Evolutionary conservation across 1,284 basidiomycete species (phyloP), one percentile per base, ranked within the genome.

Genomic region (Malassezia nana): DNA sequence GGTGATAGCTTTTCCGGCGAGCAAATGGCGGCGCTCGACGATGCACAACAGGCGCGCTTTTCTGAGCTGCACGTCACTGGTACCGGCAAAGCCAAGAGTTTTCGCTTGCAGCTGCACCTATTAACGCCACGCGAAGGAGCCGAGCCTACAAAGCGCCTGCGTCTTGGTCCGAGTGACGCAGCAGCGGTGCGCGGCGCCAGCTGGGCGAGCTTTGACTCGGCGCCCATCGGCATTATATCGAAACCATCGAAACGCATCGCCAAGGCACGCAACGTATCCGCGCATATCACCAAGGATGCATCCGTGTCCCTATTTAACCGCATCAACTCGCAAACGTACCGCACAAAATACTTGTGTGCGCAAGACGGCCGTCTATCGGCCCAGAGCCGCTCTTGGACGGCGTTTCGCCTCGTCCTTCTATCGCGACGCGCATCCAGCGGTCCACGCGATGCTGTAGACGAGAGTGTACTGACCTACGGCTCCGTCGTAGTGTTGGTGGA

Each of bases 201-300:
- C 45, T 94, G 89, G 89, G 87, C 87, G 6, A 83, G 85, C 24
- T 90, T 95, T 78, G 83, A 87, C 74, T 94, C 88, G 24, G 84
- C 86, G 35, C 87, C 88, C 43, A 85, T 95, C 64, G 84, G 85
- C 39, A 89, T 94, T 77, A 91, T 95, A 70, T 94, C 90, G 66
- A 95, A 95, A 76, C 90, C 90, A 26, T 91, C 89, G 43, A 89
- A 91, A 79, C 92, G 92, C 80, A 92, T 89, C 1, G 87, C 88
- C 55, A 92, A 92, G 78, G 90, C 90, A 59, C 84, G 89, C 69
- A 90, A 89, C 71, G 86, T 90, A 67, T 84, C 86, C 9, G 89
- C 86, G 15, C 91, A 89, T 76, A 87, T 95, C 67, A 81, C 89
- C 51, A 84, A 84, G 24, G 85, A 86, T 35, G 87, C 88, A 18